Evolutionary conservation across 108 stramenopile genomes (phyloP).

Genomic region (Nitzschia sp.): DNA sequence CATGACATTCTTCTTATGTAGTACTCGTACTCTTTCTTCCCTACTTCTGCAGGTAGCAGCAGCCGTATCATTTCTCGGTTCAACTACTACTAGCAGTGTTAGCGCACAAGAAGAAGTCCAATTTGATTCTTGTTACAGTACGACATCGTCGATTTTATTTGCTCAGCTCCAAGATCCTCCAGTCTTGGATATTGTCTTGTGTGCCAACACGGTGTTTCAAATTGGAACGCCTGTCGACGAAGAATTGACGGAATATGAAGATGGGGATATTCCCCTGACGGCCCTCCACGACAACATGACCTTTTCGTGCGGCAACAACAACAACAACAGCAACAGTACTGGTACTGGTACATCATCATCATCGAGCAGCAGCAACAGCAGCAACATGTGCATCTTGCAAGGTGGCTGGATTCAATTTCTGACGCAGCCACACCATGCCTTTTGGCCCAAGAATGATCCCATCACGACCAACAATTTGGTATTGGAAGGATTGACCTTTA

Average conservation of each 20-base stretch:
- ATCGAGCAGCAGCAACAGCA: too few relatives aligned
- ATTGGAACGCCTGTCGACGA: not conserved
- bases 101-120: too few relatives aligned
- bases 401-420: not conserved
- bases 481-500: conserved; percentile 5
- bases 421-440: not conserved
- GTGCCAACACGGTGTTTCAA: not conserved
- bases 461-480: not conserved
- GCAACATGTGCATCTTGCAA: not conserved
- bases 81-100: too few relatives aligned
- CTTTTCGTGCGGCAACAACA: not conserved
- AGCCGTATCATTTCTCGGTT: too few relatives aligned
- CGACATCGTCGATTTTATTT: not conserved
- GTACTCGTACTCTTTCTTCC: too few relatives aligned
- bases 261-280: not conserved
- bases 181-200: not conserved
- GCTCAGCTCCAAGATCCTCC: not conserved
- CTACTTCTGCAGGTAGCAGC: too few relatives aligned
- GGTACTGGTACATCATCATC: too few relatives aligned
- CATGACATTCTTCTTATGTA: too few relatives aligned
- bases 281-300: conserved; percentile 5
- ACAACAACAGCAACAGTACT: too few relatives aligned
- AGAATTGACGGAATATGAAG: not conserved
- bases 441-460: too few relatives aligned
- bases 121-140: not conserved